Base-by-base conservation (phyloP, 2,329 filamentous ascomycete genomes). In the Fusarium zealandicum region DNA sequence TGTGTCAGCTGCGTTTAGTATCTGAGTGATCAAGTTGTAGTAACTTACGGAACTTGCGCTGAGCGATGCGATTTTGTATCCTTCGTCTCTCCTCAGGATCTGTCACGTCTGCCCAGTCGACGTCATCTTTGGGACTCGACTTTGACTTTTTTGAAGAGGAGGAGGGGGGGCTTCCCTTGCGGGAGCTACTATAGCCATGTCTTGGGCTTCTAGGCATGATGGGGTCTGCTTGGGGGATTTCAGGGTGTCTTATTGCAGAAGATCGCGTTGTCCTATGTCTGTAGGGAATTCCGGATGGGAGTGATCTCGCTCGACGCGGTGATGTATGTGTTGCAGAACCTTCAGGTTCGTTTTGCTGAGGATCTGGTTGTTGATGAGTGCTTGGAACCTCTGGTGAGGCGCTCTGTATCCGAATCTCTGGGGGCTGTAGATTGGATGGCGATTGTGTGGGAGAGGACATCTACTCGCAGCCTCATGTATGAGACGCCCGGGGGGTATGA, bases 41-140 rank as follows among this genome's bases (percentile, higher is more conserved):
- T 6, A 12, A 65, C 87, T 68, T 80, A 92, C 89, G 82, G 64
- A 90, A 92, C 66, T 90, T 90, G 62, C 89, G 81, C 67, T 92
- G 89, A 2, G 89, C 89, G 56, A 91, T 82, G 47, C 88, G 83
- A 70, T 92, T 92, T 70, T 92, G 89, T 43, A 92, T 88, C 55
- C 88, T 86, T 58, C 89, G 80, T 68, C 89, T 81, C 74, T 90
- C 87, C 55, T 86, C 85, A 0, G 87, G 87, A 63, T 92, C 88
- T 6, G 82, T 83, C 36, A 92, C 80, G 1, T 87, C 82, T 22
- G 82, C 79, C 89, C 89, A 92, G 73, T 90, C 84, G 59, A 89
- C 81, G 27, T 62, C 59, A 3, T 76, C 76, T 59, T 80, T 81
- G 17, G 71, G 41, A 27, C 66, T 75, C 5, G 76, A 70, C 58